Base-by-base conservation (phyloP, 768 basidiomycete species). In the Rhizopogon vulgaris region DNA sequence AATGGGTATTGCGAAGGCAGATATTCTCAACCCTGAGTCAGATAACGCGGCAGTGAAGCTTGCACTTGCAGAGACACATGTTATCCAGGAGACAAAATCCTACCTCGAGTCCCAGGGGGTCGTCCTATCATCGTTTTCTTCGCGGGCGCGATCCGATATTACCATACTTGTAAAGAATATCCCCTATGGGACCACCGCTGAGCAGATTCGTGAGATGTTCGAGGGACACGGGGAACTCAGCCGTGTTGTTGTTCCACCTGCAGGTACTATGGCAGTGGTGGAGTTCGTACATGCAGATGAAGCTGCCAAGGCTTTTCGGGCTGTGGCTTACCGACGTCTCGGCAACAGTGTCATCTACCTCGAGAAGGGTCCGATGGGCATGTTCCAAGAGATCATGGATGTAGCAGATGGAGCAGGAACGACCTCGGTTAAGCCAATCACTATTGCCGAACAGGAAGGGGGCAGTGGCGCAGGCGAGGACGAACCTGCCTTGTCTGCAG, bases 161-260 rank as follows among this genome's bases (percentile, higher is more conserved):
- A 82, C 77, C 32, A 84, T 98, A 55, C 78, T 99, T 15, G 88
- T 97, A 56, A 98, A 98, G 73, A 98, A 98, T 69, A 92, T 99
- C 41, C 95, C 96, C 0, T 95, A 88, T 61, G 92, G 90, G 6
- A 95, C 94, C 3, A 80, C 85, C 0, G 68, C 73, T 0, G 78
- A 82, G 15, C 81, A 90, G 56, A 81, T 98, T n/a, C 79, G 79
- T 22, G 84, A 84, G 53, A 66, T 97, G 43, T 94, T 98, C 60
- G 78, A 81, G 48, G 74, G 78, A 0, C 85, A 93, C 59, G 94
- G 94, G 3, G 70, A 74, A 50, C 69, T 95, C 24, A 73, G 60
- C 17, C 77, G 88, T 10, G 78, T 96, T 6, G 68, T 96, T 3
- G 79, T 97, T 0, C 94, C 95, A 1, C 94, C 95, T 0, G 87